A percentile compares a stretch with the other conserved stretches of the same genome.
phyloP scores from a whole-genome alignment of 2,329 filamentous ascomycete genomes.

The Pseudopyrenochaeta lycopersici region DNA sequence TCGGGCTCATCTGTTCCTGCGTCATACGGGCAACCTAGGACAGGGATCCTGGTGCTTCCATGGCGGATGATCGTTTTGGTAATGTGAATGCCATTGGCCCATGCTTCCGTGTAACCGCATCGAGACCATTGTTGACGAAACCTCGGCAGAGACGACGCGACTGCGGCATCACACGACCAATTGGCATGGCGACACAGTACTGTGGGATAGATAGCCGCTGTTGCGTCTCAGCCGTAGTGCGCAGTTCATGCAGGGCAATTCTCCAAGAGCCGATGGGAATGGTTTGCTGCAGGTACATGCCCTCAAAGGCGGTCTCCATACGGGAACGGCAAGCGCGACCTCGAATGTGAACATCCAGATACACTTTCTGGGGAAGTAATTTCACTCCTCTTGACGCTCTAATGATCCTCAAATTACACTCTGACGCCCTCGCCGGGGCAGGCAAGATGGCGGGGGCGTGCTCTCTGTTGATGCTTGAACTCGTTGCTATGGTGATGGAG shows the following conservation, averaged over 20 bases:
- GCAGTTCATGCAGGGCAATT: constrained; percentile 20
- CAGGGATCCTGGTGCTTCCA: not conserved
- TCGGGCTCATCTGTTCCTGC: not conserved
- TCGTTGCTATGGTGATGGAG: constrained; percentile 39
- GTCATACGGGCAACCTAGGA: not conserved
- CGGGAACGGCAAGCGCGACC: constrained; percentile 1
- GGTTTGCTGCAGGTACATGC: constrained; percentile 15
- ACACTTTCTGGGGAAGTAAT: constrained; percentile 1
- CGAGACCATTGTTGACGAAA: not conserved
- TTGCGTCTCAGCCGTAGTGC: constrained; percentile 9
- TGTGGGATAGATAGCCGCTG: constrained; percentile 5
- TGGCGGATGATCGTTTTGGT: not conserved
- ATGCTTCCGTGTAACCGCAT: constrained; percentile 1
- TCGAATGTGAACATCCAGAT: not conserved
- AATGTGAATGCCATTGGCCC: constrained; percentile 3
- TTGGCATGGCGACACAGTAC: constrained; percentile 5
- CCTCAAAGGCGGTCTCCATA: not conserved
- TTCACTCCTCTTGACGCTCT: not conserved
- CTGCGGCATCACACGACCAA: constrained; percentile 2
- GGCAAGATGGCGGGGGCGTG: constrained; percentile 28
- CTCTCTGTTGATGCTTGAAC: constrained; percentile 33
- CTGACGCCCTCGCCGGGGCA: constrained; percentile 11
- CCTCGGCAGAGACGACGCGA: constrained; percentile 3
- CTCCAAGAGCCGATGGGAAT: constrained; percentile 2
- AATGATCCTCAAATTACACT: not conserved